Evolutionary conservation across 169 alveolate genomes (phyloP).

Genomic region (Cryptosporidium muris): DNA sequence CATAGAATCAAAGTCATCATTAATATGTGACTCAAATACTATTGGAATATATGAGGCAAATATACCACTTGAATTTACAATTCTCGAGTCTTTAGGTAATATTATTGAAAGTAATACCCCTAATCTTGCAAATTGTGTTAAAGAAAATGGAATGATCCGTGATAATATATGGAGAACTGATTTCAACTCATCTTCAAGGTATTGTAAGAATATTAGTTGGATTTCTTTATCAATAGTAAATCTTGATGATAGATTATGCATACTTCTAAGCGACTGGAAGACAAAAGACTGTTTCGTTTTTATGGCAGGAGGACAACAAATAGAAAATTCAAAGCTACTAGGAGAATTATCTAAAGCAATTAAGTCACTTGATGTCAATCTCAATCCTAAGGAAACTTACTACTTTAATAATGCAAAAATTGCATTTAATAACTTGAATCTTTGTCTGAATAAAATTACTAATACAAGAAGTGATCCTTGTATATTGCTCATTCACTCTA

Average conservation of each 20-base stretch:
- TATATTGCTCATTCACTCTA: no score
- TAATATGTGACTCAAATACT: conserved; percentile 44
- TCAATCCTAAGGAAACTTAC: no score
- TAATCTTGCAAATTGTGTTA: conserved; percentile 17
- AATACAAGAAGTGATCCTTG: no score
- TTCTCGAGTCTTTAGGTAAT: conserved; percentile 46
- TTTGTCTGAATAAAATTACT: no score
- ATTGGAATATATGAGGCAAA: conserved; percentile 60
- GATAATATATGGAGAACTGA: conserved; percentile 28
- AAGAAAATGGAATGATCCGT: conserved; percentile 14
- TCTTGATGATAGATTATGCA: conserved; percentile 58
- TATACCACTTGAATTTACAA: conserved; percentile 54
- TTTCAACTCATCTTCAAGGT: neutral
- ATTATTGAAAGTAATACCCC: conserved; percentile 54
- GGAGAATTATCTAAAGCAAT: neutral
- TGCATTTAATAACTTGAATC: no score
- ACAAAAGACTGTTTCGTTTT: neutral
- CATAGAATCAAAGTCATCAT: conserved; percentile 34
- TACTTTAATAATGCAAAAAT: no score
- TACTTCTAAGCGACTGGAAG: conserved; percentile 9
- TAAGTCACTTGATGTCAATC: no score
- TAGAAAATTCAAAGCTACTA: neutral
- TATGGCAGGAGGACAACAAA: conserved; percentile 1
- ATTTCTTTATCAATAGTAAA: conserved; percentile 9
- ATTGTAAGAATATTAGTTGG: conserved; percentile 43